Evolutionary conservation across 495 filamentous ascomycete genomes (phyloP).

Genomic region (Tuber borchii): DNA sequence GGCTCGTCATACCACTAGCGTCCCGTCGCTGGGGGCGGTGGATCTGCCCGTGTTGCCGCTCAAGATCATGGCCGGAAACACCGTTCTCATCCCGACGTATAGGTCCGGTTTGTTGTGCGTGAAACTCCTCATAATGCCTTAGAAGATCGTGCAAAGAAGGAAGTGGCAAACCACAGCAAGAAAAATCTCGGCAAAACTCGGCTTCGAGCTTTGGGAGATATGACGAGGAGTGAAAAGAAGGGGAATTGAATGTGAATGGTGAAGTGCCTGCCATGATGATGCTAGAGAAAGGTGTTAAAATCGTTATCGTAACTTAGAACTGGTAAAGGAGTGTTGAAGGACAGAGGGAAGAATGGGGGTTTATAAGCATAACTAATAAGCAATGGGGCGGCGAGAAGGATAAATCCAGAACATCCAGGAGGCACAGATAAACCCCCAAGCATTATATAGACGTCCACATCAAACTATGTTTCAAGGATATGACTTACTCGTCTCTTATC

Average conservation of each 20-base stretch:
- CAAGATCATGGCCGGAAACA: conserved; percentile 33
- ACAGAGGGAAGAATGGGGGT: conserved; percentile 18
- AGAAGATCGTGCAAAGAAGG: conserved; percentile 88
- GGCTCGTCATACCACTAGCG: conserved; percentile 49
- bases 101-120: conserved; percentile 51
- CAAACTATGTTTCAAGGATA: conserved; percentile 19
- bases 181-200: conserved; percentile 92
- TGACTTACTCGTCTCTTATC: conserved; percentile 93
- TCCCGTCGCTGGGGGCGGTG: conserved; percentile 42
- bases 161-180: conserved; percentile 79
- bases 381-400: conserved; percentile 37
- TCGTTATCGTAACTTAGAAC: conserved; percentile 21
- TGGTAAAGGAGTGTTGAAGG: conserved; percentile 33
- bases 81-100: conserved; percentile 41
- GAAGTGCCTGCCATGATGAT: conserved; percentile 96
- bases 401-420: conserved; percentile 11
- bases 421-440: conserved; percentile 26
- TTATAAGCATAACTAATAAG: conserved; percentile 23
- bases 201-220: conserved; percentile 97
- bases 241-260: conserved; percentile 80
- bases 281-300: conserved; percentile 50
- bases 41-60: conserved; percentile 39
- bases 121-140: conserved; percentile 92
- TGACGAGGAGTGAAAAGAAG: conserved; percentile 93
- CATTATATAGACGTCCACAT: conserved; percentile 12